Base-by-base conservation (phyloP, 805 yeast species). In the Candida ulmi region DNA sequence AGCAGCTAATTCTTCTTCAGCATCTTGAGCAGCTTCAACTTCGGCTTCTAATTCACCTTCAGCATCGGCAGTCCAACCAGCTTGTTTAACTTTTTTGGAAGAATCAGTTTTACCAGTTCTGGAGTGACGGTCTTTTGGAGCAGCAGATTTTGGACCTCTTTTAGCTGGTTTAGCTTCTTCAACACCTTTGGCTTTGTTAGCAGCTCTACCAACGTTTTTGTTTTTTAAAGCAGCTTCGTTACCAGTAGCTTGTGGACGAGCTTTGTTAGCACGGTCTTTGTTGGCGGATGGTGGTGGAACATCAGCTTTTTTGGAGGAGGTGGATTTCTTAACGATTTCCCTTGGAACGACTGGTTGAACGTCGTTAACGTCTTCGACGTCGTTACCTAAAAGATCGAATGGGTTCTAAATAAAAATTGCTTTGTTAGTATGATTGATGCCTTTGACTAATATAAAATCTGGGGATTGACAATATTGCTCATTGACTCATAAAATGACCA, bases 251-350 rank as follows among this genome's bases (percentile, higher is more conserved):
- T 74, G 74, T 60, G 81, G 72, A 67, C 76, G 76, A 71, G 69
- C 71, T 66, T 82, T 79, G 68, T 76, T 82, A 52, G 95, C 88
- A 66, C 72, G 81, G 54, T 86, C 68, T 63, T 87, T 81, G 72
- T 81, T 83, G 50, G 93, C 88, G 50, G 82, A 74, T 52, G 90
- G 76, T 58, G 93, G 90, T 45, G 93, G 78, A 46, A 70, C 80
- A 62, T 86, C 95, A 46, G 80, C 65, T 76, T 90, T 90, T 78
- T 84, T 88, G 60, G 93, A 81, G 47, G 95, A 80, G 55, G 91
- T 81, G 68, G 68, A 68, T 72, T 80, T 76, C 78, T 82, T 87
- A 63, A 83, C 93, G 50, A 85, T 63, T 68, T 85, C 95, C 72
- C 69, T 82, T 61, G 86, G 80, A 45, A 50, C 61, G 41, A 65